A percentile compares a stretch with the other conserved stretches of the same genome.
phyloP scores from a whole-genome alignment of 73 alveolate species.

The Durusdinium trenchii region DNA sequence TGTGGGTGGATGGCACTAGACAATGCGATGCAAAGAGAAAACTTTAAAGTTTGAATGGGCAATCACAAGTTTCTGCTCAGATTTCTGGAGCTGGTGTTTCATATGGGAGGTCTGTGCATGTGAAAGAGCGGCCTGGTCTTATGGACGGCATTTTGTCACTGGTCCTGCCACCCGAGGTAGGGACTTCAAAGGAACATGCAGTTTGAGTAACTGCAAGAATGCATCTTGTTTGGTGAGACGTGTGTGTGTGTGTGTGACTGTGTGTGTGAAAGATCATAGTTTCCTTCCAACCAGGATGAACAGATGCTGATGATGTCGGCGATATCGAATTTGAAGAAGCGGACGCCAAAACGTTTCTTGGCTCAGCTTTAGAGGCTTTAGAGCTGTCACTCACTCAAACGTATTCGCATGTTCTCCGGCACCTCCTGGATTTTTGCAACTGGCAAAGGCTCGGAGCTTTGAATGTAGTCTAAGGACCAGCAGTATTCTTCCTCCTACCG shows the following conservation, averaged over 20 bases:
- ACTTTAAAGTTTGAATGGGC: too few species aligned
- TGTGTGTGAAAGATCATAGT: neutral
- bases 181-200: neutral
- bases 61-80: too few species aligned
- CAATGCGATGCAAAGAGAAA: too few species aligned
- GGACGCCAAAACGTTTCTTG: neutral
- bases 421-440: neutral
- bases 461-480: neutral
- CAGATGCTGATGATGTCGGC: conserved; percentile 55
- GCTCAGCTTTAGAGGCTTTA: neutral
- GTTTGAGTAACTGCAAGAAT: neutral
- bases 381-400: neutral
- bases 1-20: too few species aligned
- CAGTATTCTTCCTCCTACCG: neutral
- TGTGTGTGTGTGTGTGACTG: neutral
- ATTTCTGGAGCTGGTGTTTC: too few species aligned
- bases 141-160: conserved; percentile 71
- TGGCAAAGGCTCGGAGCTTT: neutral
- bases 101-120: conserved; percentile 52
- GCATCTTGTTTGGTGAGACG: neutral
- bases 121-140: conserved; percentile 76
- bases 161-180: conserved; percentile 78
- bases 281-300: conserved; percentile 20
- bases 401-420: neutral
- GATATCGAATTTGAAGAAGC: neutral